Conservation (phyloP, 352 stramenopile genomes). For the Phytophthora syringae region DNA sequence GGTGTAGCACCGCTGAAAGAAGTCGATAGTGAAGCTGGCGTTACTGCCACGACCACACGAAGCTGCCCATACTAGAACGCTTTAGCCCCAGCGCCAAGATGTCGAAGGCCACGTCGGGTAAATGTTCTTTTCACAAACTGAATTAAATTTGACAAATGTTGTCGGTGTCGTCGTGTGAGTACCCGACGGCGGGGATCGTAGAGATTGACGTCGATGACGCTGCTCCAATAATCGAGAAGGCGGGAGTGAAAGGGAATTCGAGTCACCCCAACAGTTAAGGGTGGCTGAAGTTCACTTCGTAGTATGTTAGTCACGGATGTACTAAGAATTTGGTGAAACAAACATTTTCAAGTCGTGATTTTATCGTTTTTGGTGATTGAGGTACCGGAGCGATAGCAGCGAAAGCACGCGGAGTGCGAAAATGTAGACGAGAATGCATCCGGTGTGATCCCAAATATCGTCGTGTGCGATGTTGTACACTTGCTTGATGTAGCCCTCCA, state of each 20-base stretch:
- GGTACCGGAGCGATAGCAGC: no score
- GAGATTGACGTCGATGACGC: constrained; percentile 15
- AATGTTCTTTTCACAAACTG: constrained; percentile 26
- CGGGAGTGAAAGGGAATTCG: neutral
- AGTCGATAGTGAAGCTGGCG: no score
- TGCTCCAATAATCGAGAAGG: neutral
- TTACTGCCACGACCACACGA: constrained; percentile 25
- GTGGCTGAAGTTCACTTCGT: no score
- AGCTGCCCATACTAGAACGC: constrained; percentile 18
- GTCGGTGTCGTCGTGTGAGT: constrained; percentile 15
- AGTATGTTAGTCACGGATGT: no score
- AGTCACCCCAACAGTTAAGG: no score
- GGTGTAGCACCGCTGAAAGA: constrained; percentile 26
- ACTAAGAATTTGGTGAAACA: no score
- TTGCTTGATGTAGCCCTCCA: constrained; percentile 38
- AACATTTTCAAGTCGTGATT: no score
- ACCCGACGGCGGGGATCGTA: constrained; percentile 9
- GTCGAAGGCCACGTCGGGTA: constrained; percentile 5
- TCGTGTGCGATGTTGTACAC: constrained; percentile 41
- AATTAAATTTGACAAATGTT: no score
- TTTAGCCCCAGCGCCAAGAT: constrained; percentile 5
- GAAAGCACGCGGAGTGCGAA: constrained; percentile 17
- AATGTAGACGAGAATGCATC: constrained; percentile 31
- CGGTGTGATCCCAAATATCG: constrained; percentile 30
- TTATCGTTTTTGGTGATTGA: constrained; percentile 24